Evolutionary conservation across 148 eudicot genomes (phyloP).

Genomic region (Arbutus unedo): DNA sequence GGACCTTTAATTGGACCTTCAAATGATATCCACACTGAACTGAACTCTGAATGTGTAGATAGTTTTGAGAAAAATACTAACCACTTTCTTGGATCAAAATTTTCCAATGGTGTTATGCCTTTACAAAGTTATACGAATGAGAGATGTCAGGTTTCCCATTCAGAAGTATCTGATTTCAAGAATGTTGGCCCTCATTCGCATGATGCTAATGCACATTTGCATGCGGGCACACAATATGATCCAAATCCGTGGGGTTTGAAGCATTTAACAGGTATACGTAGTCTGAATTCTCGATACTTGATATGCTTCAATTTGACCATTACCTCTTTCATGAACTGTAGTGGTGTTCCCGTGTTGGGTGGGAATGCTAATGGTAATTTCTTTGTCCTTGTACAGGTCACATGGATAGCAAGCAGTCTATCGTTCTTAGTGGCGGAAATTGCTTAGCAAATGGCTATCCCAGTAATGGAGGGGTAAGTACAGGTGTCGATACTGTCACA

Average conservation of each 20-base stretch:
- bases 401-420: conserved; percentile 23
- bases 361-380: background rate
- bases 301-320: background rate
- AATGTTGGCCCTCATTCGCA: conserved; percentile 28
- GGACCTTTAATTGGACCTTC: conserved; percentile 38
- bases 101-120: conserved; percentile 81
- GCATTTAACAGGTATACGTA: conserved; percentile 33
- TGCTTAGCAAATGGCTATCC: conserved; percentile 23
- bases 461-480: conserved; percentile 44
- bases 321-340: background rate
- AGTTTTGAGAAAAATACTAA: conserved; percentile 47
- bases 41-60: conserved; percentile 50
- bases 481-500: background rate
- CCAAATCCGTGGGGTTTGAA: conserved; percentile 21
- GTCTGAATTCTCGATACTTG: background rate
- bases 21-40: conserved; percentile 83
- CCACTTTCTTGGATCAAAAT: conserved; percentile 38
- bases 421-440: conserved; percentile 14
- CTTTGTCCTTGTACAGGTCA: conserved; percentile 31
- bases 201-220: conserved; percentile 25
- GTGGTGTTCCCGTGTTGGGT: background rate
- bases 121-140: conserved; percentile 87
- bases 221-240: conserved; percentile 23
- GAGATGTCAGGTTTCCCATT: conserved; percentile 62
- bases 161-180: conserved; percentile 43